Percentiles rank a stretch among this genome's conserved stretches.
These are phyloP conservation scores for Pseudomicrostroma phylloplanum DNA, from an alignment of 1,284 basidiomycete species.

Conservation along the genomic window DNA sequence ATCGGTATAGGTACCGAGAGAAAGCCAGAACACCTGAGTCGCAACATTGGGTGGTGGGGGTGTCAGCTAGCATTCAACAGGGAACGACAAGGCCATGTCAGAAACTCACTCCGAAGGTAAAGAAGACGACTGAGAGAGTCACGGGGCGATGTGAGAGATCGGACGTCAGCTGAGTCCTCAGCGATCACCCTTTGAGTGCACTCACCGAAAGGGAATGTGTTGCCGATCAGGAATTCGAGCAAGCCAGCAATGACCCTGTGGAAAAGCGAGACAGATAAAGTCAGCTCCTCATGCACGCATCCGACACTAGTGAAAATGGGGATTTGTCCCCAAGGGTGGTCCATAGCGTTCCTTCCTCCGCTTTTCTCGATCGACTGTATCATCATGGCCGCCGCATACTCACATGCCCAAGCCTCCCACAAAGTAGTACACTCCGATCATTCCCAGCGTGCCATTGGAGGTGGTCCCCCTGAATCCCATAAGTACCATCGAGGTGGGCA, in stretches of 20 bases:
- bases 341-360: neutral
- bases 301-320: too few relatives aligned
- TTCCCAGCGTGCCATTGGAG: slow-evolving; percentile 21
- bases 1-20: slow-evolving; percentile 23
- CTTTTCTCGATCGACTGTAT: too few relatives aligned
- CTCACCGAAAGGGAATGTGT: slow-evolving; percentile 24
- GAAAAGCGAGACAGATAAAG: too few relatives aligned
- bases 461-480: slow-evolving; percentile 33
- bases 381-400: slow-evolving; percentile 8
- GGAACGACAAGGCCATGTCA: too few relatives aligned
- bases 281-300: too few relatives aligned
- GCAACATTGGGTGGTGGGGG: too few relatives aligned
- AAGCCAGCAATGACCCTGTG: slow-evolving; percentile 9
- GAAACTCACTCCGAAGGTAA: slow-evolving; percentile 17
- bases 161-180: too few relatives aligned
- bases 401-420: slow-evolving; percentile 22
- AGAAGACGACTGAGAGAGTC: slow-evolving; percentile 20
- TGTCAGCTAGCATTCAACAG: too few relatives aligned
- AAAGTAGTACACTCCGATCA: slow-evolving; percentile 27
- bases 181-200: too few relatives aligned
- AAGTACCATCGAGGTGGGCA: slow-evolving; percentile 25
- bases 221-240: slow-evolving; percentile 32
- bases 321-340: neutral
- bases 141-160: too few relatives aligned
- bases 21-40: slow-evolving; percentile 24